Percentiles rank a stretch among this genome's conserved stretches.
These are phyloP conservation scores for Starmerella davenportii DNA, from an alignment of 805 yeast genomes.

Conservation along the genomic window DNA sequence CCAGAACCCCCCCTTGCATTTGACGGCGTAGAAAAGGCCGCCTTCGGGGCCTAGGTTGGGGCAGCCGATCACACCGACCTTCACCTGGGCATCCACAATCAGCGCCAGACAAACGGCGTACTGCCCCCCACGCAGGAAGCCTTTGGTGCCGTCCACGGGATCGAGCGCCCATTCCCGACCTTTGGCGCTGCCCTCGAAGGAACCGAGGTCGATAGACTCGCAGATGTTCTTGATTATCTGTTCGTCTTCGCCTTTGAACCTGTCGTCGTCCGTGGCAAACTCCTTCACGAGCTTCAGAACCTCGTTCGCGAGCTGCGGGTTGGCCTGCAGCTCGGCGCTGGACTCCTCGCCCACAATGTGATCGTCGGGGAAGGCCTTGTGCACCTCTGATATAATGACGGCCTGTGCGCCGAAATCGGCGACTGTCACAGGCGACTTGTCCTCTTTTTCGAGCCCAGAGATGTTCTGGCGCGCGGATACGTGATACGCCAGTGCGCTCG, in stretches of 20 bases:
- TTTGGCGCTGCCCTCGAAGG: conserved; percentile 53
- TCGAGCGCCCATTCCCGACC: conserved; percentile 95
- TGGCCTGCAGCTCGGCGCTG: conserved; percentile 44
- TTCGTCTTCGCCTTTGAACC: conserved; percentile 13
- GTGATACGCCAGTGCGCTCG: conserved; percentile 58
- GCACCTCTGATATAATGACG: conserved; percentile 66
- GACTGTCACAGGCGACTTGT: conserved; percentile 80
- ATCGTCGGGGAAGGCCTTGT: conserved; percentile 63
- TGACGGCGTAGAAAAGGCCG: conserved; percentile 57
- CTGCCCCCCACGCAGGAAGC: conserved; percentile 88
- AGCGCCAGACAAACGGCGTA: conserved; percentile 90
- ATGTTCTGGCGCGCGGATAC: conserved; percentile 20
- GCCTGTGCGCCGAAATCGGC: conserved; percentile 98
- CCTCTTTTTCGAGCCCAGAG: conserved; percentile 49
- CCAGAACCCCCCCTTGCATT: conserved; percentile 49
- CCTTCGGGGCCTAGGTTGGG: conserved; percentile 66
- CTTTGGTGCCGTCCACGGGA: conserved; percentile 97
- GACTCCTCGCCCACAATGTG: conserved; percentile 91
- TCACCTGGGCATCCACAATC: conserved; percentile 67
- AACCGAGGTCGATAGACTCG: conserved; percentile 60
- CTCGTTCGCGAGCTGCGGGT: conserved; percentile 30
- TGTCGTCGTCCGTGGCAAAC: conserved; percentile 27
- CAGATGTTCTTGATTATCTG: conserved; percentile 33
- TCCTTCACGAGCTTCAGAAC: conserved; percentile 44
- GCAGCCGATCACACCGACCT: conserved; percentile 88